Percentiles rank a stretch among this genome's conserved stretches.
These are phyloP conservation scores for Talaromyces sp. DNA, from an alignment of 2,329 filamentous ascomycete species.

Conservation along the genomic window DNA sequence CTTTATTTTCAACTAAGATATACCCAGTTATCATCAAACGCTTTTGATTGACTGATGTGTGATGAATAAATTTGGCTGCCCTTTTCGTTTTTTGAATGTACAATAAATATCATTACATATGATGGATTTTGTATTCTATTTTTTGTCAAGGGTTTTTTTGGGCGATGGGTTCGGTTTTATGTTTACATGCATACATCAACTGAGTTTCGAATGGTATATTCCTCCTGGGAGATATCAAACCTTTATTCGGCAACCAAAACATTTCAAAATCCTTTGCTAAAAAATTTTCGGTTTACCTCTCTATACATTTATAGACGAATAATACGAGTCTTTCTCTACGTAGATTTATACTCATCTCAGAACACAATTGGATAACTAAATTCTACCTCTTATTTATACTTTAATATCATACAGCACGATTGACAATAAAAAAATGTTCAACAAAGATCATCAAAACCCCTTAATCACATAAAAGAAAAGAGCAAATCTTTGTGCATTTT, in stretches of 20 bases:
- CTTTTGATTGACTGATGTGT: background rate
- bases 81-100: background rate
- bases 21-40: background rate
- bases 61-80: background rate
- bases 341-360: background rate
- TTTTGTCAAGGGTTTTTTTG: background rate
- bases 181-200: background rate
- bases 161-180: background rate
- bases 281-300: background rate
- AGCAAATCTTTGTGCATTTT: background rate
- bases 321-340: too few species aligned
- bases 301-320: background rate
- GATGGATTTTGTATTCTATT: background rate
- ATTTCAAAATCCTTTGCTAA: too few species aligned
- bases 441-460: background rate
- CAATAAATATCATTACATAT: background rate
- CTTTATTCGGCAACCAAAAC: too few species aligned
- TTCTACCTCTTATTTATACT: conserved; percentile 6
- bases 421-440: background rate
- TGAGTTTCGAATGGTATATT: too few species aligned
- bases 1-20: background rate
- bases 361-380: background rate
- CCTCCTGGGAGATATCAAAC: too few species aligned
- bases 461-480: background rate
- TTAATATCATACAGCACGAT: conserved; percentile 10